Base-by-base conservation (phyloP, 2,329 filamentous ascomycete species). In the Diplocarpon rosae region DNA sequence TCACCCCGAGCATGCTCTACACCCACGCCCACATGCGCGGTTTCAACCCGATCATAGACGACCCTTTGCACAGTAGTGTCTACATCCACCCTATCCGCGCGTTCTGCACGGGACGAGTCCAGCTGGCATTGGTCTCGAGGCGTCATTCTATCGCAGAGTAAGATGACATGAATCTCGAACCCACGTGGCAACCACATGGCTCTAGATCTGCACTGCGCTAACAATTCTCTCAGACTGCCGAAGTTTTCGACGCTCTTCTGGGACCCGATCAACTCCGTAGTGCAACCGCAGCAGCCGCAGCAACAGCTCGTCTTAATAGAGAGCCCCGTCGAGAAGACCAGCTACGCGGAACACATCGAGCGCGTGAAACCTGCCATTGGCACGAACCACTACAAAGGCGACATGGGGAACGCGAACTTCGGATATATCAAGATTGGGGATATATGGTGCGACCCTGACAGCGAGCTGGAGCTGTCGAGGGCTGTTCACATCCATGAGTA, bases 391-490 rank as follows among this genome's bases (percentile, higher is more conserved):
- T 52, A 52, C 32, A 56, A 52, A 39, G 52, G 49, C 3, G 41
- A 54, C 15, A 33, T 49, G 15, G 51, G 51, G 2, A 54, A 46
- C 35, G 43, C 17, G 10, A 57, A 59, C 28, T 59, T 56, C 44
- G 60, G 60, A 5, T 61, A 59, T 24, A 6, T 59, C 14, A 27
- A 38, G 13, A 47, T 56, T 17, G 52, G 53, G 16, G 51, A 48
- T 11, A 28, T 15, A 31, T 59, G 59, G 57, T 49, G 55, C 5
- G 60, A 62, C 49, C 59, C 58, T 16, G 59, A 62, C 24, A 52
- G 53, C 37, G 46, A 54, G 39, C 43, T 42, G 28, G 35, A 30
- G 3, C 11, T 37, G 10, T 41, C 36, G 8, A 20, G 43, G 42
- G 34, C 39, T 2, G 34, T 40, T 29, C 14, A 42, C 10, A 17